Evolutionary conservation across 352 stramenopile genomes (phyloP).

Genomic region (Phytophthora nicotianae): DNA sequence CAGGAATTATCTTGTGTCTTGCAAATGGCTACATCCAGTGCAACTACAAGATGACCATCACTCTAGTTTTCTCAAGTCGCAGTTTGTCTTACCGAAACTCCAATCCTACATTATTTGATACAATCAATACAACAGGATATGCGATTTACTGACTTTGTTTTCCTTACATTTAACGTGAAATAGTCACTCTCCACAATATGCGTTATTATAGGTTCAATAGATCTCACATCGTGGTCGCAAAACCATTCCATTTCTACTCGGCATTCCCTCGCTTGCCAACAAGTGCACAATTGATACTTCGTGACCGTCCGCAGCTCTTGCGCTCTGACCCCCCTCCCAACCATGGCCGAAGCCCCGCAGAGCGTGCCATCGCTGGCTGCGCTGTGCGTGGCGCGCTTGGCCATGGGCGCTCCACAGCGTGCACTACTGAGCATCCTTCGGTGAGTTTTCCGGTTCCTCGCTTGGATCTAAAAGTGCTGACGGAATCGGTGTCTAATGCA

Average conservation of each 20-base stretch:
- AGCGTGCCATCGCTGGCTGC: slow-evolving; percentile 56
- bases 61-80: not conserved
- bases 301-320: not conserved
- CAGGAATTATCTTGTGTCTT: slow-evolving; percentile 37
- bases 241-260: slow-evolving; percentile 28
- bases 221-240: slow-evolving; percentile 2
- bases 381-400: slow-evolving; percentile 69
- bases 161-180: too few relatives aligned
- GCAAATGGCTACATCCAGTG: slow-evolving; percentile 16
- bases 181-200: not conserved
- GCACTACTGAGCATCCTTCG: slow-evolving; percentile 63
- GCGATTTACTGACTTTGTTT: too few relatives aligned
- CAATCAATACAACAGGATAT: slow-evolving; percentile 5
- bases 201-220: not conserved
- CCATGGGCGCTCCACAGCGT: slow-evolving; percentile 54
- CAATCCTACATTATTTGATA: not conserved
- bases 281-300: slow-evolving; percentile 10
- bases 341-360: slow-evolving; percentile 26
- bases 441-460: slow-evolving; percentile 33
- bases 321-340: not conserved
- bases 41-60: slow-evolving; percentile 24
- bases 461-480: slow-evolving; percentile 16
- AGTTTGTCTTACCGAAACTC: not conserved
- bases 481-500: not conserved
- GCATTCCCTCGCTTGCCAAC: slow-evolving; percentile 17